Evolutionary conservation across 1,284 basidiomycete genomes (phyloP), one percentile per base, ranked within the genome.

Genomic region (Austroboletus rostrupii): DNA sequence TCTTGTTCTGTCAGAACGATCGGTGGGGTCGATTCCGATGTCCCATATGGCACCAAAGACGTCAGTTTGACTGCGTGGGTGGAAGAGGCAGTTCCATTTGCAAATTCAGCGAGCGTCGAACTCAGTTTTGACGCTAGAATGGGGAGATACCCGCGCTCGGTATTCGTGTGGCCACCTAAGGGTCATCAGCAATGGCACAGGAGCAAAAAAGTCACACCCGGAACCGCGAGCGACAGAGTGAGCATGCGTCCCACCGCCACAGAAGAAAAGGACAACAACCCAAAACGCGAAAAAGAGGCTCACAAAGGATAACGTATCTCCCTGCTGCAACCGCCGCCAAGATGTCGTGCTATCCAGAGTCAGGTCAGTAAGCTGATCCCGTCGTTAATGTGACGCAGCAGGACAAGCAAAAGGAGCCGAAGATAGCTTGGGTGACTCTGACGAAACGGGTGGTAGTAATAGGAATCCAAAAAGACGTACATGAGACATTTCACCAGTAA

Each of bases 401-500:
- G 33, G 19, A 37, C 9, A 50, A 37, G 31, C 51, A 23, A 35
- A 39, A 51, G 46, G 52, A 13, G 52, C 47, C 16, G 48, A 43
- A 47, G 48, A 40, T 39, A n/a, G n/a, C 10, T 35, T 10, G 12
- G n/a, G 16, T 35, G 38, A 49, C 38, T 19, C 35, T 10, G 37
- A 21, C 37, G 37, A 20, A 14, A 20, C 37, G 10, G 37, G 21
- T 39, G 38, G 21, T 12, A 39, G 8, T 14, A 39, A 44, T 36
- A 54, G 41, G 48, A 43, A 54, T 54, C 48, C 42, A 36, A 52
- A 45, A 58, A 54, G 56, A 68, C 84, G 53, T 68, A 91, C 90
- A 69, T 95, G 92, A 23, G 78, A 69, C 90, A 95, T 92, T 69
- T 95, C 92, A n/a, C 92, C 92, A 1, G 92, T 96, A 59, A 92